phyloP scores from a whole-genome alignment of 305 asterid species.

The Rubia peregrina region DNA sequence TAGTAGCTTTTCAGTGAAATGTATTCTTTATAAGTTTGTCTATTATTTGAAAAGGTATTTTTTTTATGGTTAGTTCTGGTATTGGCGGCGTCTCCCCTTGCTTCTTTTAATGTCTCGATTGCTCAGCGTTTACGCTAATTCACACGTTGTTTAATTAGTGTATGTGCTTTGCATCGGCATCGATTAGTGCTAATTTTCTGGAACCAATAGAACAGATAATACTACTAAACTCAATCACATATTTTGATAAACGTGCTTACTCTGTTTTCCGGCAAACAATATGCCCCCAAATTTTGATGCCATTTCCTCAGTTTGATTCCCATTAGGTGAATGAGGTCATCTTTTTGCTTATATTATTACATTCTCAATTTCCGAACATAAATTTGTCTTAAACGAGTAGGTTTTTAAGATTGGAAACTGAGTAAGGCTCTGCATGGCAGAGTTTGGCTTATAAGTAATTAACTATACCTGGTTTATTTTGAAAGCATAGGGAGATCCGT shows the following conservation, averaged over 20 bases:
- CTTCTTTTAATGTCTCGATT: background rate
- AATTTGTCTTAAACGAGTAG: no score
- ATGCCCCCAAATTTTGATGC: background rate
- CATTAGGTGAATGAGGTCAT: background rate
- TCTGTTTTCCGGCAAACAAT: no score
- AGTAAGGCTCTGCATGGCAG: no score
- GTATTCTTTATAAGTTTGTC: no score
- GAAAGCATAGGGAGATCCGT: no score
- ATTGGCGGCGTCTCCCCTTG: background rate
- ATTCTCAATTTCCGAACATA: background rate
- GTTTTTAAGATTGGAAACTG: background rate
- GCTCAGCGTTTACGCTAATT: constrained; percentile 1
- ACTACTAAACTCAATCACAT: background rate
- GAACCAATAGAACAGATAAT: background rate
- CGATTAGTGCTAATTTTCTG: background rate
- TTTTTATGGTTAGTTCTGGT: background rate
- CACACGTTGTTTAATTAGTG: background rate
- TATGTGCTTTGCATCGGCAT: background rate
- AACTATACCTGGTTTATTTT: no score
- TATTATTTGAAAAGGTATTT: background rate
- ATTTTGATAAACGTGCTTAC: background rate
- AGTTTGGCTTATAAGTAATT: no score
- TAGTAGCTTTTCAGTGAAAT: no score
- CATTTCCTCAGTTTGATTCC: background rate
- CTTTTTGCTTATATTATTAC: background rate